Percentiles rank a stretch among this genome's conserved stretches.
These are phyloP conservation scores for Trapa bicornis DNA, from an alignment of 345 rosid species.

Conservation along the genomic window DNA sequence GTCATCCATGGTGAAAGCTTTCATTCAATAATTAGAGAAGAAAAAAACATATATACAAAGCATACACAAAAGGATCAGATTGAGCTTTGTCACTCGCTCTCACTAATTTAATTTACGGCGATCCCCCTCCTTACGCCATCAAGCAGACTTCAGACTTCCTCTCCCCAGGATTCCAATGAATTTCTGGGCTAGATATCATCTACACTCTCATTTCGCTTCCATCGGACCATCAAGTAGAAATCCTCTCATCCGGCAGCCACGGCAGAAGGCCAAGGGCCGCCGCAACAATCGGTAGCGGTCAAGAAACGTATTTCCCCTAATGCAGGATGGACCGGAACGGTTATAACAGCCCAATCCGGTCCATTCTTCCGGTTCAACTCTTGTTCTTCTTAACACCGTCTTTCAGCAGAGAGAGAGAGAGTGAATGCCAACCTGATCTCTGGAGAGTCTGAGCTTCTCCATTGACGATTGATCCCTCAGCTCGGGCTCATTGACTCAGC, in stretches of 20 bases:
- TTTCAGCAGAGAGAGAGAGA: too few species aligned
- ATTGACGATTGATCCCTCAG: background rate
- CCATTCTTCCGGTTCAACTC: too few species aligned
- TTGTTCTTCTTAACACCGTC: too few species aligned
- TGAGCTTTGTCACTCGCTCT: background rate
- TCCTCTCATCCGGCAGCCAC: slow-evolving; percentile 17
- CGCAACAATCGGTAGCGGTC: slow-evolving; percentile 51
- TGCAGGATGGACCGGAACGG: background rate
- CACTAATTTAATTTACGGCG: background rate
- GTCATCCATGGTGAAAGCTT: background rate
- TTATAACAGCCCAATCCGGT: too few species aligned
- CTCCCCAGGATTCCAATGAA: slow-evolving; percentile 21
- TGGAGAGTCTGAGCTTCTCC: background rate
- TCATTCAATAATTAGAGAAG: background rate
- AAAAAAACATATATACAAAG: background rate
- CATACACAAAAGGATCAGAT: background rate
- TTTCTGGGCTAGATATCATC: too few species aligned
- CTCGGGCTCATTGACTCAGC: background rate
- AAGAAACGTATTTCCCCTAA: background rate
- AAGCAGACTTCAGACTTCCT: background rate
- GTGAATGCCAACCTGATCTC: background rate
- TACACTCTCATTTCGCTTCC: too few species aligned
- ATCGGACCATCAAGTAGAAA: too few species aligned
- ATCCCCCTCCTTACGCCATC: background rate
- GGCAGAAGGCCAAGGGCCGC: slow-evolving; percentile 45